Evolutionary conservation across 257 asterid genomes (phyloP).

Genomic region (Gardenia jasminoides): DNA sequence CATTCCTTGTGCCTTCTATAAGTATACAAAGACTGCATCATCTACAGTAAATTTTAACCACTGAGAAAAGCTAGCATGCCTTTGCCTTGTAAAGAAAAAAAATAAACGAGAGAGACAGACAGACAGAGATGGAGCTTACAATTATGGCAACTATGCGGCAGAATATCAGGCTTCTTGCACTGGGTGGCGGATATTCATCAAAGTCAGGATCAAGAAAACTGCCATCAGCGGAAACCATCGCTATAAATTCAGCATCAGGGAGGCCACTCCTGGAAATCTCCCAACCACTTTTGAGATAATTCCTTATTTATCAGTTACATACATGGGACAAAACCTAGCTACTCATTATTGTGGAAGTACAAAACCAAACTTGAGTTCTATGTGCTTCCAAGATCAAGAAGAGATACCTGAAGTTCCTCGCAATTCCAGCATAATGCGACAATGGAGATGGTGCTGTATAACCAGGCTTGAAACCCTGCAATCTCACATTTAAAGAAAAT

Average conservation of each 20-base stretch:
- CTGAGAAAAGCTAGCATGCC: no score
- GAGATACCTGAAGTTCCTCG: conserved; percentile 64
- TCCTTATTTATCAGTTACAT: conserved; percentile 8
- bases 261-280: conserved; percentile 60
- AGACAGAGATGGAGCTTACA: conserved; percentile 34
- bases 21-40: background rate
- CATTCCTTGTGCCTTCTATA: background rate
- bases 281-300: conserved; percentile 67
- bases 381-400: background rate
- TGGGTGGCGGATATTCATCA: conserved; percentile 35
- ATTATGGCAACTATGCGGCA: conserved; percentile 71
- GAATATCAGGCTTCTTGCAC: conserved; percentile 59
- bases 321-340: background rate
- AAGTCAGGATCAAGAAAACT: conserved; percentile 39
- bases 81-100: background rate
- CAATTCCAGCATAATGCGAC: conserved; percentile 50
- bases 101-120: background rate
- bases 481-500: conserved; percentile 18
- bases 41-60: background rate
- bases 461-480: conserved; percentile 76
- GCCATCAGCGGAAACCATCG: conserved; percentile 39
- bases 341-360: background rate
- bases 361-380: background rate
- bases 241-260: conserved; percentile 39
- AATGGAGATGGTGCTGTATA: conserved; percentile 74